Evolutionary conservation across 2,329 filamentous ascomycete species (phyloP), one percentile per base, ranked within the genome.

Genomic region (Cytospora piceicola): DNA sequence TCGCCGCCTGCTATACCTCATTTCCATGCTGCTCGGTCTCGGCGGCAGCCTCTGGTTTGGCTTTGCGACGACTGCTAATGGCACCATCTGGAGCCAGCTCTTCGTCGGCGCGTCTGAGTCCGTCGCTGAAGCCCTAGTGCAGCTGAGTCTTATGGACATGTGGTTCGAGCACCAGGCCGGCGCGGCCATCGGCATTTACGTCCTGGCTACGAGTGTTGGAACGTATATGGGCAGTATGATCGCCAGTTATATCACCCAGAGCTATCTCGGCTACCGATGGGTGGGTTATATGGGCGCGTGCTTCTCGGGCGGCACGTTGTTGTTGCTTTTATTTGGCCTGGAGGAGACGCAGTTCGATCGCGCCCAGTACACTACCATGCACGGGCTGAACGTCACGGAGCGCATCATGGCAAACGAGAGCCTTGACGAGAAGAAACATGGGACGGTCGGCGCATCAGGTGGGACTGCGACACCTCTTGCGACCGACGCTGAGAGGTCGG

Each of bases 81-180:
- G 85, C 64, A 80, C 82, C 2, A 80, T 86, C 63, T 84, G 82
- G 79, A 82, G 82, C 56, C 84, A 86, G 71, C 76, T 86, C 2
- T 86, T 86, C 63, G 82, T 86, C 2, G 84, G 84, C 20, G 83
- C 83, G 3, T 85, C 84, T 5, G 83, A 86, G 72, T 79, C 82
- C 11, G 83, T 83, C 52, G 83, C 82, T 2, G 84, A 87, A 72
- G 84, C 84, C 0, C 79, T 83, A 34, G 84, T 83, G 8, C 84
- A 87, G 70, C 73, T 85, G n/a, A 85, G 83, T 1, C 75, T 87
- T 32, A 82, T 84, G 9, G 84, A 86, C 69, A 78, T 86, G 34
- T 86, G 84, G 76, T 86, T 83, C 67, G 82, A 85, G 73, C 84
- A 87, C 69, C 83, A 84, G 66, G 80, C 83, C 53, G 84, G 84